phyloP scores from a whole-genome alignment of 495 filamentous ascomycete species.

The Penicillium bialowiezense region DNA sequence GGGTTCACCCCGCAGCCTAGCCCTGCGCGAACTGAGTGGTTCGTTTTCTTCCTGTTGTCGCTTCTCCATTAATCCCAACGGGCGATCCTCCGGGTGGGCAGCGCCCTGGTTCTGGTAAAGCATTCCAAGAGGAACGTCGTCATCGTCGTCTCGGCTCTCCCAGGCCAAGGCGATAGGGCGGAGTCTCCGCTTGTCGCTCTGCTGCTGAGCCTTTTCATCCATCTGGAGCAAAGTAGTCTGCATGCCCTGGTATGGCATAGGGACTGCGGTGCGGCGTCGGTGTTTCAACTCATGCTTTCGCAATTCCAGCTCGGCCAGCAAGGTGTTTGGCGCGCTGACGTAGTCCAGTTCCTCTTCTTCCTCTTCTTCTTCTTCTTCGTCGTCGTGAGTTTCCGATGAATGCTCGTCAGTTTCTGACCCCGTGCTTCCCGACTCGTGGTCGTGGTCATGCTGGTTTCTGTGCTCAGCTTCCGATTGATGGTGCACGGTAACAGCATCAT shows the following conservation, averaged over 20 bases:
- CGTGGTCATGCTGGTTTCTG: constrained; percentile 14
- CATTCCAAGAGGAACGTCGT: constrained; percentile 83
- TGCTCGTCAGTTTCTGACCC: constrained; percentile 23
- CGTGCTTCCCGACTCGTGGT: constrained; percentile 15
- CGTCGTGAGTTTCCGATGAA: constrained; percentile 3
- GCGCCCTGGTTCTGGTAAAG: constrained; percentile 64
- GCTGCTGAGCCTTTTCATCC: constrained; percentile 85
- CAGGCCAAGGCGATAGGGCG: constrained; percentile 84
- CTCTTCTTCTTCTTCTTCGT: constrained; percentile 35
- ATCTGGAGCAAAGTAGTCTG: constrained; percentile 87
- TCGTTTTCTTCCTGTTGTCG: constrained; percentile 88
- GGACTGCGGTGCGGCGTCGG: constrained; percentile 66
- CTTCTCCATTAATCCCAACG: constrained; percentile 80
- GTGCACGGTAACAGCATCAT: constrained; percentile 1
- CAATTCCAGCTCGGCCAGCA: constrained; percentile 87
- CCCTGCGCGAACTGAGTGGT: constrained; percentile 75
- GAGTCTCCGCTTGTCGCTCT: constrained; percentile 68
- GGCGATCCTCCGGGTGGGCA: constrained; percentile 58
- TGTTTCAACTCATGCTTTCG: constrained; percentile 80
- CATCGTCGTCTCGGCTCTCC: constrained; percentile 71
- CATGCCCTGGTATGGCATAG: constrained; percentile 65
- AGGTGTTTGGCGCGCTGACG: constrained; percentile 75
- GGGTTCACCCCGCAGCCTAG: constrained; percentile 65
- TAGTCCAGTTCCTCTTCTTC: constrained; percentile 48
- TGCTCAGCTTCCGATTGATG: constrained; percentile 15